Evolutionary conservation across 2,329 filamentous ascomycete species (phyloP), one percentile per base, ranked within the genome.

Genomic region (Exophiala phaeomuriformis): DNA sequence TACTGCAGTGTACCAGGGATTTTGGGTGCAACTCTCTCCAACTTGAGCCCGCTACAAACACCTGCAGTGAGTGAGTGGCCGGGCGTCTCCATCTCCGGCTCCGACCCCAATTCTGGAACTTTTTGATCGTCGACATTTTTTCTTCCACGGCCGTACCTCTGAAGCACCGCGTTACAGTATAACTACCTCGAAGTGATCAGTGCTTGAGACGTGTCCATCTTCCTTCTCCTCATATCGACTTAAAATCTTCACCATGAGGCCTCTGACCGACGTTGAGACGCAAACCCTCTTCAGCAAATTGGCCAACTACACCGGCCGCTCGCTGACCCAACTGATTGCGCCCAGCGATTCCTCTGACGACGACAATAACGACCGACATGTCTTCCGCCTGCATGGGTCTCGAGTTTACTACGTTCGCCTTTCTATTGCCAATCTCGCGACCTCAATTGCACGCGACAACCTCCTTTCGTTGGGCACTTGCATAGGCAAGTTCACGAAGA

Each of bases 401-500:
- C 82, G 90, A 59, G 88, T 95, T 61, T 97, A 94, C 78, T 97
- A 97, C 67, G 86, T 96, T 40, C 84, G 87, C 57, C 83, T 94
- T 59, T 89, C 86, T 1, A 80, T 97, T 55, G 90, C 91, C 57
- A 97, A 97, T 71, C 76, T 97, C 37, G 90, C 93, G 32, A 94
- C 88, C 3, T 90, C 86, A 27, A 82, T 97, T 60, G 80, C 86
- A 36, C 84, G 90, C 63, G 85, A 88, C 62, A 86, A 85, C 67
- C 80, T 97, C 1, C 80, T 96, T 48, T 90, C 86, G 0, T 75
- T 95, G n/a, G 91, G 91, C 29, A 91, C 86, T 28, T 96, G 90
- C 68, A 74, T 97, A 8, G 90, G 90, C 66, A 95, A 96, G 69
- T 94, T 96, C 75, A 96, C 90, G 58, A 97, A 96, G 77, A 88